These are phyloP conservation scores for Euclidium syriacum DNA, from an alignment of 345 rosid species.

Conservation along the genomic window DNA sequence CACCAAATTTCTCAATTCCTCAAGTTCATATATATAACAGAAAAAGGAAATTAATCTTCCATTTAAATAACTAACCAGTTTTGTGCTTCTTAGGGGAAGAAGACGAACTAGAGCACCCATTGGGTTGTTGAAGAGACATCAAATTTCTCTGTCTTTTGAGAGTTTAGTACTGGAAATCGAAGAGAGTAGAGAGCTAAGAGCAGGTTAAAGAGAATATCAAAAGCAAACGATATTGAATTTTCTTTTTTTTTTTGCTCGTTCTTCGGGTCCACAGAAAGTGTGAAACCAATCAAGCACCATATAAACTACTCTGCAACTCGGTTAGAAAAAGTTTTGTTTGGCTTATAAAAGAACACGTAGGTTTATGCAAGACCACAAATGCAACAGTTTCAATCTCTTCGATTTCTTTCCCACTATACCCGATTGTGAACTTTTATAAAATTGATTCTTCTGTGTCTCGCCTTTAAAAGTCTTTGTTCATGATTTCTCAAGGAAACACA, in stretches of 20 bases:
- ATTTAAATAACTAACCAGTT: neutral
- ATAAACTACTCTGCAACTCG: constrained; percentile 14
- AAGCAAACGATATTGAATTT: neutral
- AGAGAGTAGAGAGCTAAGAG: constrained; percentile 3
- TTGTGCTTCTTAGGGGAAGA: constrained; percentile 22
- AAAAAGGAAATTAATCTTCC: neutral
- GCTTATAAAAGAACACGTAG: constrained; percentile 29
- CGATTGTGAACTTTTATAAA: neutral
- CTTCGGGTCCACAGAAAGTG: constrained; percentile 17
- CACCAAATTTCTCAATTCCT: neutral
- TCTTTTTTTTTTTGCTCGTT: neutral
- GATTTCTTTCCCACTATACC: neutral
- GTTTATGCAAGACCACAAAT: constrained; percentile 22
- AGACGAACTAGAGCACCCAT: constrained; percentile 28
- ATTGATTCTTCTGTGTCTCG: constrained; percentile 6
- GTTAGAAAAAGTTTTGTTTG: constrained; percentile 9
- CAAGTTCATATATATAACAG: neutral
- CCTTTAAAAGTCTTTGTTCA: constrained; percentile 6
- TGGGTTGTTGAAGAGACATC: constrained; percentile 35
- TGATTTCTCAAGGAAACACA: constrained; percentile 10
- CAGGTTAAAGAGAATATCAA: constrained; percentile 8
- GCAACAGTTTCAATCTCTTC: constrained; percentile 1
- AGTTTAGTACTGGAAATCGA: constrained; percentile 6
- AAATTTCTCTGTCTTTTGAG: constrained; percentile 4
- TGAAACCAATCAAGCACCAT: constrained; percentile 1